phyloP scores from a whole-genome alignment of 2,329 filamentous ascomycete genomes.

The Emergomyces pasteurianus region DNA sequence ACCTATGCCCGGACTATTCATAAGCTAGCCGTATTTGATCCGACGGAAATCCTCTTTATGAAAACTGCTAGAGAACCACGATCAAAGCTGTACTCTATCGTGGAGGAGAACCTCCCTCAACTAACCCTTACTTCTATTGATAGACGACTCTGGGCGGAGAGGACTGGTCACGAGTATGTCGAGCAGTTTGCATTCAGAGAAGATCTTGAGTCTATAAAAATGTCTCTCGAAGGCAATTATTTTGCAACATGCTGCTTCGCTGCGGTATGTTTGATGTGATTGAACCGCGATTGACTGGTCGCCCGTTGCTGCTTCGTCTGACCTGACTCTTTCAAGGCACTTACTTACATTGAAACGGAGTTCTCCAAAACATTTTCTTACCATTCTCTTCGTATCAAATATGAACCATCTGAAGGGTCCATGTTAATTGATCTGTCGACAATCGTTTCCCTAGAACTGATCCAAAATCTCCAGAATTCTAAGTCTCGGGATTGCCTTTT shows the following conservation, averaged over 20 bases:
- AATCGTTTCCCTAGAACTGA: conserved; percentile 74
- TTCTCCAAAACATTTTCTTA: conserved; percentile 56
- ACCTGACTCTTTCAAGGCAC: conserved; percentile 40
- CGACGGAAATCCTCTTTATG: conserved; percentile 68
- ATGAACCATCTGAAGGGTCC: conserved; percentile 76
- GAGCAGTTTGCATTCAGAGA: conserved; percentile 66
- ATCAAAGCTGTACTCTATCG: conserved; percentile 61
- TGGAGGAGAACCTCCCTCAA: conserved; percentile 58
- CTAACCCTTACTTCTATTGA: conserved; percentile 54
- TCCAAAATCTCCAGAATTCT: conserved; percentile 68
- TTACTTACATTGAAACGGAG: conserved; percentile 68
- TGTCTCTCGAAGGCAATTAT: conserved; percentile 70
- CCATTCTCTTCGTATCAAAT: conserved; percentile 76
- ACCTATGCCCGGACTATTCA: conserved; percentile 82
- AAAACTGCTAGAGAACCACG: conserved; percentile 56
- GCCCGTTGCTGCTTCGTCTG: background rate
- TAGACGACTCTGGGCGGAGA: conserved; percentile 74
- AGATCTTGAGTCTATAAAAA: conserved; percentile 69
- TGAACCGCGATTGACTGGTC: background rate
- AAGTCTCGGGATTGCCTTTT: conserved; percentile 76
- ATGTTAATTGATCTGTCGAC: conserved; percentile 95
- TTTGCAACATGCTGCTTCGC: conserved; percentile 77
- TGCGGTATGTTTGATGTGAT: conserved; percentile 48
- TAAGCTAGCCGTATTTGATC: conserved; percentile 70
- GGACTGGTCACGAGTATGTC: conserved; percentile 63